Conservation (phyloP, 805 yeast species). For the Ogataea henricii region DNA sequence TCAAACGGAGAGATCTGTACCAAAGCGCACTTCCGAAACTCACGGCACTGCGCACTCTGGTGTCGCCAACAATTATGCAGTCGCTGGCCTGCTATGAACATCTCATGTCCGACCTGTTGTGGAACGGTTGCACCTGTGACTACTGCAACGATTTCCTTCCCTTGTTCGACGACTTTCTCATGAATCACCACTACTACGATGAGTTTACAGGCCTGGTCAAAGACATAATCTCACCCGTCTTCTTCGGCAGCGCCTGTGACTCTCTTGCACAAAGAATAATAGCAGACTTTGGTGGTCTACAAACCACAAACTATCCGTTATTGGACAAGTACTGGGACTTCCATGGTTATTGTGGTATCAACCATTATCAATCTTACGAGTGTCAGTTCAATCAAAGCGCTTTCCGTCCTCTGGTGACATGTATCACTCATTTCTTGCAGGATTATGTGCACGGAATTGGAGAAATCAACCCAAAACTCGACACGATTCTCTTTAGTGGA, state of each 20-base stretch:
- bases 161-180: slow-evolving; percentile 57
- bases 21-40: slow-evolving; percentile 49
- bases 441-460: slow-evolving; percentile 42
- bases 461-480: slow-evolving; percentile 36
- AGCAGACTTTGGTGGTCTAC: slow-evolving; percentile 27
- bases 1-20: slow-evolving; percentile 57
- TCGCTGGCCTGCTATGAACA: slow-evolving; percentile 70
- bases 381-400: slow-evolving; percentile 48
- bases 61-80: slow-evolving; percentile 62
- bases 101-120: slow-evolving; percentile 64
- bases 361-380: slow-evolving; percentile 40
- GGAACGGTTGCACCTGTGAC: slow-evolving; percentile 76
- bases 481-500: slow-evolving; percentile 41
- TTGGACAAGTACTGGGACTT: slow-evolving; percentile 45
- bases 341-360: slow-evolving; percentile 46
- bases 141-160: slow-evolving; percentile 52
- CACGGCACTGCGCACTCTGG: slow-evolving; percentile 43
- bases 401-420: slow-evolving; percentile 42
- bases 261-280: slow-evolving; percentile 40
- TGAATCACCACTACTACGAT: slow-evolving; percentile 64
- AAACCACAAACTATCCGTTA: slow-evolving; percentile 36
- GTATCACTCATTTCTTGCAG: slow-evolving; percentile 49
- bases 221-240: slow-evolving; percentile 61
- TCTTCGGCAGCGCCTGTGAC: slow-evolving; percentile 55
- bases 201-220: slow-evolving; percentile 46